A percentile compares a stretch with the other conserved stretches of the same genome.
Conservation (phyloP, 352 stramenopile species). For the Pythium phragmiticola region DNA sequence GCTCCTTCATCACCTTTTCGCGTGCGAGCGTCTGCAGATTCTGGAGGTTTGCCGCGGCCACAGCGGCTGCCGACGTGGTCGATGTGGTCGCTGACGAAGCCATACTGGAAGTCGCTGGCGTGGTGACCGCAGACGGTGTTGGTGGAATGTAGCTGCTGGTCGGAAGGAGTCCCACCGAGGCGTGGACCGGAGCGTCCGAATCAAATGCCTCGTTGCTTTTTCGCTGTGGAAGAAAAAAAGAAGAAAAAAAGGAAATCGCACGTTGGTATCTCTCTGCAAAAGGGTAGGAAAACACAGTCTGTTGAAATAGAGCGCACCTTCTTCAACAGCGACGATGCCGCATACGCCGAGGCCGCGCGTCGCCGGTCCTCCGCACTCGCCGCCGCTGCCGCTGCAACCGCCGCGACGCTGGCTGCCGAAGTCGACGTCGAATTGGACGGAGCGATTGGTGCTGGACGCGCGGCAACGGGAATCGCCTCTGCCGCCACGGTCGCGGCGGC, state of each 20-base stretch:
- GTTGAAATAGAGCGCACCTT: constrained; percentile 25
- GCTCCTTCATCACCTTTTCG: constrained; percentile 84
- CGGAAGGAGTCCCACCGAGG: constrained; percentile 21
- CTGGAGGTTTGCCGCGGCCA: constrained; percentile 19
- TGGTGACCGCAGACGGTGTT: constrained; percentile 9
- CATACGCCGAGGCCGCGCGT: constrained; percentile 20
- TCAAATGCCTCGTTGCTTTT: constrained; percentile 53
- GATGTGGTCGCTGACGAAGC: constrained; percentile 20
- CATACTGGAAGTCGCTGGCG: neutral
- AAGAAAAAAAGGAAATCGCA: neutral
- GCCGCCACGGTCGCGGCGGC: constrained; percentile 8
- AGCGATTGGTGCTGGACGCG: constrained; percentile 10
- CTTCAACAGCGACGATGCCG: constrained; percentile 31
- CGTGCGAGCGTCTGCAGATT: constrained; percentile 32
- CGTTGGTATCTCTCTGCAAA: too few relatives aligned
- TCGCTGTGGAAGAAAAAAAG: constrained; percentile 31
- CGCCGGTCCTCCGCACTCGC: constrained; percentile 29
- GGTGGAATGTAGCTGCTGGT: constrained; percentile 23
- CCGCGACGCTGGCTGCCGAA: neutral
- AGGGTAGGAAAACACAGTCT: neutral
- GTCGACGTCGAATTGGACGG: neutral
- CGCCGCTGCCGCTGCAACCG: constrained; percentile 8
- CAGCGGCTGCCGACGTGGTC: constrained; percentile 17
- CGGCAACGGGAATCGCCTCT: constrained; percentile 2
- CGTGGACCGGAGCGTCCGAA: constrained; percentile 12